Percentiles rank a stretch among this genome's conserved stretches.
phyloP scores from a whole-genome alignment of 2,329 filamentous ascomycete species.

The Allantophomopsis lycopodina region DNA sequence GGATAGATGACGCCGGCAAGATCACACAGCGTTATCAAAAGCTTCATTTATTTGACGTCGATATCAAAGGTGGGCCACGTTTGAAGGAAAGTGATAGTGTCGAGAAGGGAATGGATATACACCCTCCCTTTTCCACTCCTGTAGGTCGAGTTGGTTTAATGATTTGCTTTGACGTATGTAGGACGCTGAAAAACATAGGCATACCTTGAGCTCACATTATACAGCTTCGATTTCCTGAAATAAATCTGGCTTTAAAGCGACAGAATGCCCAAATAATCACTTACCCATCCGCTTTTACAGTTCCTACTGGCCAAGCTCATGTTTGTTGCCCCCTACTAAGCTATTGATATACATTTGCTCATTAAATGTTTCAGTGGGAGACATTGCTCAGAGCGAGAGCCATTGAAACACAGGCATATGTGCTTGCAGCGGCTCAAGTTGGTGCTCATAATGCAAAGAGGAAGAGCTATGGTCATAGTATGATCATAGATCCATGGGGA shows the following conservation, averaged over 20 bases:
- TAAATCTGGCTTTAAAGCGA: slow-evolving; percentile 22
- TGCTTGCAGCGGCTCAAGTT: slow-evolving; percentile 74
- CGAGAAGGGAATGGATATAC: slow-evolving; percentile 49
- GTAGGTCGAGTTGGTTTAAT: slow-evolving; percentile 65
- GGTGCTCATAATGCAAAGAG: slow-evolving; percentile 63
- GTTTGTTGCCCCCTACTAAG: too few relatives aligned
- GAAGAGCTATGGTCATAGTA: slow-evolving; percentile 71
- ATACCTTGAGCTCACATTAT: too few relatives aligned
- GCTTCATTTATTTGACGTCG: slow-evolving; percentile 74
- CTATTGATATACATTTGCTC: too few relatives aligned
- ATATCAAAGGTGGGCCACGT: slow-evolving; percentile 22
- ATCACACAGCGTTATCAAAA: slow-evolving; percentile 65
- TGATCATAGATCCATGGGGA: slow-evolving; percentile 84
- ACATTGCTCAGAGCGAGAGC: slow-evolving; percentile 64
- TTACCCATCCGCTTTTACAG: slow-evolving; percentile 84
- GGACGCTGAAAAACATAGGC: too few relatives aligned
- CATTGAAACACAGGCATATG: slow-evolving; percentile 79
- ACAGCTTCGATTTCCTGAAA: background rate
- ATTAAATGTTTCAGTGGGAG: slow-evolving; percentile 41
- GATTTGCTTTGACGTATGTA: slow-evolving; percentile 71
- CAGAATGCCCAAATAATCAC: slow-evolving; percentile 63
- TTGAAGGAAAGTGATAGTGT: slow-evolving; percentile 53
- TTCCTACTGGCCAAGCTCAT: slow-evolving; percentile 72
- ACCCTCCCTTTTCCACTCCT: slow-evolving; percentile 56
- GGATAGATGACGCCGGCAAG: slow-evolving; percentile 46